Evolutionary conservation across 2,329 filamentous ascomycete species (phyloP), one percentile per base, ranked within the genome.

Genomic region (Aspergillus texensis): DNA sequence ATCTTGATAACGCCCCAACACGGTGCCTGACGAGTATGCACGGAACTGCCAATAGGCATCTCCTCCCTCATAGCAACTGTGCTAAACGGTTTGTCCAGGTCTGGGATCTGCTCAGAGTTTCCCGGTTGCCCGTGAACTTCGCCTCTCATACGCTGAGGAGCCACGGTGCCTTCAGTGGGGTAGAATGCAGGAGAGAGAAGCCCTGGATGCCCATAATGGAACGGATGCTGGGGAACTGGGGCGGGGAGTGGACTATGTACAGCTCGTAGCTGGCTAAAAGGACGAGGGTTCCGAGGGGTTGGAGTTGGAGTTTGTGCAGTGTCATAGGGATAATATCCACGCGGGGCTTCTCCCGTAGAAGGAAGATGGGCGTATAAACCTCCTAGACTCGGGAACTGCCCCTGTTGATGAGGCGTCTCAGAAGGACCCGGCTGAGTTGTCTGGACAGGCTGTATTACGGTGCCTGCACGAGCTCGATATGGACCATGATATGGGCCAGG

Each of bases 1-100:
- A 80, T 74, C 48, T 76, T 78, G 32, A 78, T 63, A 26, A 79
- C 76, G 16, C 75, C 75, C 52, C 66, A 71, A 8, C 60, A 62
- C 16, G 70, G 66, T 10, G 71, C 64, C 43, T 61, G 56, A 43
- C 58, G 65, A 9, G 64, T 61, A 52, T 71, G 65, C 6, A 70
- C 66, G 14, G 66, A 60, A 54, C 70, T 72, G 6, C 74, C 73
- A 53, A 76, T 72, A 14, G 74, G 74, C 66, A 75, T 71, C 32
- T 73, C 68, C 34, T 65, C 61, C 5, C 62, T 62, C 12, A 66
- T 57, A 19, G 67, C 64, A 52, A 66, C 60, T 16, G 52, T 67
- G n/a, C 71, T 66, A 52, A 62, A 39, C 32, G 39, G 57, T 30
- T 62, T 59, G 9, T 56, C 24, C 50, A 61, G 39, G 6, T 61